A percentile compares a stretch with the other conserved stretches of the same genome.
Conservation (phyloP, 2,329 filamentous ascomycete genomes). For the Pseudovirgaria hyperparasitica region DNA sequence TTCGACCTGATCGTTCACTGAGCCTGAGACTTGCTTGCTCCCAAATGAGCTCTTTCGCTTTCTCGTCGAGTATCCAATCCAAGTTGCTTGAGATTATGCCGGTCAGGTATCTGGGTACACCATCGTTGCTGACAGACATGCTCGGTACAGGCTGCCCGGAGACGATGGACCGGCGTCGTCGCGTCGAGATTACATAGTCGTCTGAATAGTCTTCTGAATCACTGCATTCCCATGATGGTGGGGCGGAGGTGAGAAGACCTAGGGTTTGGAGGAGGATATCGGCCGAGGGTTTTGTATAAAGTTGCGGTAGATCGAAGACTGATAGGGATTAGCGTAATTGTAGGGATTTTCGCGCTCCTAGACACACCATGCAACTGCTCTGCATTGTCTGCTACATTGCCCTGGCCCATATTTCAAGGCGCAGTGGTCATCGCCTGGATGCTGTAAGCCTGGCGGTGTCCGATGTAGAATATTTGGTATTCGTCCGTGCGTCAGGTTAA, state of each 20-base stretch:
- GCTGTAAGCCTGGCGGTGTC: too few relatives aligned
- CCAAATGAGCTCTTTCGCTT: slow-evolving; percentile 58
- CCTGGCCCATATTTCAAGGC: slow-evolving; percentile 3
- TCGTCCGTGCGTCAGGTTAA: too few relatives aligned
- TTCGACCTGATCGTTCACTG: slow-evolving; percentile 73
- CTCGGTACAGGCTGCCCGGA: slow-evolving; percentile 1
- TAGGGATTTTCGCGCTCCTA: neutral
- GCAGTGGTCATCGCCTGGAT: too few relatives aligned
- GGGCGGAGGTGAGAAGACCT: slow-evolving; percentile 51
- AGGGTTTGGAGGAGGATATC: slow-evolving; percentile 52
- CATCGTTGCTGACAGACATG: slow-evolving; percentile 31
- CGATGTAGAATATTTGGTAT: too few relatives aligned
- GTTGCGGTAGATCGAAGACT: slow-evolving; percentile 69
- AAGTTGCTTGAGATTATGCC: slow-evolving; percentile 55
- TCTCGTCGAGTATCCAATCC: slow-evolving; percentile 55
- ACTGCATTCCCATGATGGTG: slow-evolving; percentile 52
- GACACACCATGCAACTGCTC: slow-evolving; percentile 4
- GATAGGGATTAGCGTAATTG: slow-evolving; percentile 2
- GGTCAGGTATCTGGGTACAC: slow-evolving; percentile 53
- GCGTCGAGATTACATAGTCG: slow-evolving; percentile 24
- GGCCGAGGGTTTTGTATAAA: slow-evolving; percentile 63
- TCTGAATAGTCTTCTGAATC: slow-evolving; percentile 27
- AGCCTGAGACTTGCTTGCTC: slow-evolving; percentile 66
- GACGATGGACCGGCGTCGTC: slow-evolving; percentile 1
- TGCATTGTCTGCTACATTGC: slow-evolving; percentile 1